Conservation (phyloP, 2,329 filamentous ascomycete species). For the Trichophaea hybrida region DNA sequence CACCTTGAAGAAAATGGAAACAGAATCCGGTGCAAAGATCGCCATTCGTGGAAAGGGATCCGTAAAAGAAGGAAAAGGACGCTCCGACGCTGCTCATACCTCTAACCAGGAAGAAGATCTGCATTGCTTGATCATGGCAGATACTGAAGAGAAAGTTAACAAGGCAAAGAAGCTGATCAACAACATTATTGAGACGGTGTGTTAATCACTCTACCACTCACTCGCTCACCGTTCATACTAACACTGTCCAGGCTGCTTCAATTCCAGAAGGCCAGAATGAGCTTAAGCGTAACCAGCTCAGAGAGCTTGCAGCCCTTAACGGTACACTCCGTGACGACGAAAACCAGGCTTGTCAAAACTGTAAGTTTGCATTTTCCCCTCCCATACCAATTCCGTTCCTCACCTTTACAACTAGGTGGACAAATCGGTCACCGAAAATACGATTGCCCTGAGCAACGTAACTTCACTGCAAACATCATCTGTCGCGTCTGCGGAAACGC, state of each 20-base stretch:
- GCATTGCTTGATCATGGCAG: slow-evolving; percentile 98
- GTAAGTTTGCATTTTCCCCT: slow-evolving; percentile 32
- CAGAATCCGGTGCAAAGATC: slow-evolving; percentile 94
- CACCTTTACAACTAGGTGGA: slow-evolving; percentile 41
- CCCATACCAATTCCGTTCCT: not conserved
- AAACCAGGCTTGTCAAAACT: slow-evolving; percentile 99
- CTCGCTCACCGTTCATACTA: slow-evolving; percentile 22
- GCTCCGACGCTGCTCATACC: slow-evolving; percentile 94
- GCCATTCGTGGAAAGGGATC: slow-evolving; percentile 98
- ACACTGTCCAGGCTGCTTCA: slow-evolving; percentile 62
- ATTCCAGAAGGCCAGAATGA: slow-evolving; percentile 98
- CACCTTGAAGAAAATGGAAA: slow-evolving; percentile 98
- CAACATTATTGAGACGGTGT: slow-evolving; percentile 94
- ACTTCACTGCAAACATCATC: slow-evolving; percentile 98
- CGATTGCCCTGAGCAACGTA: slow-evolving; percentile 92
- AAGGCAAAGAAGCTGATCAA: slow-evolving; percentile 98
- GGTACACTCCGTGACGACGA: slow-evolving; percentile 97
- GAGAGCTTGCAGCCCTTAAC: slow-evolving; percentile 94
- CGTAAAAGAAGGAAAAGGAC: slow-evolving; percentile 98
- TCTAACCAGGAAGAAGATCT: slow-evolving; percentile 99
- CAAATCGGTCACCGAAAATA: slow-evolving; percentile 99
- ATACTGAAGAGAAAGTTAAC: slow-evolving; percentile 98
- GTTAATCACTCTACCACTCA: slow-evolving; percentile 30
- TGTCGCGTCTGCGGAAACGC: slow-evolving; percentile 96
- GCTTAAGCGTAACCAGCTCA: slow-evolving; percentile 94